These are phyloP conservation scores for Ganoderma resinaceum DNA, from an alignment of 1,284 basidiomycete species.

Conservation along the genomic window DNA sequence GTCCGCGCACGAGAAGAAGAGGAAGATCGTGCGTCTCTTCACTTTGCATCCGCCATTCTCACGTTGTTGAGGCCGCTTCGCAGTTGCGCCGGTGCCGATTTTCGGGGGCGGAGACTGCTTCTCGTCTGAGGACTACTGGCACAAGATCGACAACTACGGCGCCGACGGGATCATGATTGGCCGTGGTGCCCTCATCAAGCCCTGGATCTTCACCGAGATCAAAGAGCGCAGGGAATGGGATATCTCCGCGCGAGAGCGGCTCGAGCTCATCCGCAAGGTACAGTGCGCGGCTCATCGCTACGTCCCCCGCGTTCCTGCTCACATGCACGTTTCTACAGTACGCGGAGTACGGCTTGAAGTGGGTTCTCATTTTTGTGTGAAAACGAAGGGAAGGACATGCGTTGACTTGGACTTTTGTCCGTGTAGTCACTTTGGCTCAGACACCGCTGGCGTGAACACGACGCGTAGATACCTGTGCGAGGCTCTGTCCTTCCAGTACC, in stretches of 20 bases:
- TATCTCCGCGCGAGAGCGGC: slow-evolving; percentile 89
- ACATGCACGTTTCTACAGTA: slow-evolving; percentile 52
- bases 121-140: slow-evolving; percentile 86
- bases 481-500: slow-evolving; percentile 93
- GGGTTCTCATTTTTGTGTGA: slow-evolving; percentile 41
- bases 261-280: slow-evolving; percentile 86
- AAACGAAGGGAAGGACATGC: background rate
- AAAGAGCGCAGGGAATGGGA: slow-evolving; percentile 95
- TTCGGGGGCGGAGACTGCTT: slow-evolving; percentile 97
- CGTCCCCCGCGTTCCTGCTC: background rate
- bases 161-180: slow-evolving; percentile 98
- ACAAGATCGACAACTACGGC: slow-evolving; percentile 76
- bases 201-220: slow-evolving; percentile 97
- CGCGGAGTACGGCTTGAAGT: slow-evolving; percentile 80
- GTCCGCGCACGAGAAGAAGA: slow-evolving; percentile 84
- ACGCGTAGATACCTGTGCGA: slow-evolving; percentile 95
- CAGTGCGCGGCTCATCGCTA: background rate
- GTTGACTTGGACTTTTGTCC: background rate
- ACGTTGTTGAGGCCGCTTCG: background rate
- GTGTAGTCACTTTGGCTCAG: slow-evolving; percentile 85
- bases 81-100: slow-evolving; percentile 88
- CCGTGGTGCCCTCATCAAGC: slow-evolving; percentile 94
- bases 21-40: slow-evolving; percentile 64
- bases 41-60: background rate
- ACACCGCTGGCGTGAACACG: slow-evolving; percentile 92